Evolutionary conservation across 352 stramenopile genomes (phyloP).

Genomic region (Thalassiosira hispida): DNA sequence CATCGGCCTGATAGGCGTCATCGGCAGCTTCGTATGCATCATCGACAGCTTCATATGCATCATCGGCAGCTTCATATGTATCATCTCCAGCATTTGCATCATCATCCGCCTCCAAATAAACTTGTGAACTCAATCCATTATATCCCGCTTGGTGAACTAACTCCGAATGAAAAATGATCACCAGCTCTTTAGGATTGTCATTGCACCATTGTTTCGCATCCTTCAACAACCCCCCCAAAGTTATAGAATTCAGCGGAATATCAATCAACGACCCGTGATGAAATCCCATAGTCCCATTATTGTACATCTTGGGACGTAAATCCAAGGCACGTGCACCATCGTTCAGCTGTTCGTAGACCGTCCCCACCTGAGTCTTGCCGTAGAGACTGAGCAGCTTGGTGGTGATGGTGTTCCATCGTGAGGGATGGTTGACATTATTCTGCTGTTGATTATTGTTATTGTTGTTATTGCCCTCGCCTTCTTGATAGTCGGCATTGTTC

Average conservation of each 20-base stretch:
- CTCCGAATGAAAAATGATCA: slow-evolving; percentile 70
- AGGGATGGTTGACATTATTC: neutral
- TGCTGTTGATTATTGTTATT: slow-evolving; percentile 1
- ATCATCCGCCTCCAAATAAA: slow-evolving; percentile 33
- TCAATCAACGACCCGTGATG: slow-evolving; percentile 68
- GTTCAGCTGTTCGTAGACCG: slow-evolving; percentile 70
- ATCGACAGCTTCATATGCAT: neutral
- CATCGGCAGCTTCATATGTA: slow-evolving; percentile 17
- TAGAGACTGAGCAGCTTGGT: slow-evolving; percentile 51
- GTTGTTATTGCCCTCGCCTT: neutral
- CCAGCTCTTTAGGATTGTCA: slow-evolving; percentile 74
- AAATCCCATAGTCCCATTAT: slow-evolving; percentile 69
- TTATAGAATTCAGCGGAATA: slow-evolving; percentile 48
- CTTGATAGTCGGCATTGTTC: neutral
- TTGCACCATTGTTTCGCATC: slow-evolving; percentile 64
- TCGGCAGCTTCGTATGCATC: neutral
- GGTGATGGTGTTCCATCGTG: slow-evolving; percentile 18
- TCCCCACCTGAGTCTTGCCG: slow-evolving; percentile 71
- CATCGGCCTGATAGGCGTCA: slow-evolving; percentile 2
- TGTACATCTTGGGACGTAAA: slow-evolving; percentile 68
- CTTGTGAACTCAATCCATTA: slow-evolving; percentile 18
- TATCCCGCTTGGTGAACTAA: slow-evolving; percentile 62
- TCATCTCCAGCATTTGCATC: slow-evolving; percentile 6
- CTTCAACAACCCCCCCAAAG: slow-evolving; percentile 51
- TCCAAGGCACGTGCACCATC: slow-evolving; percentile 72